Evolutionary conservation across 2,329 filamentous ascomycete species (phyloP).

Genomic region (Diaporthe sp.): DNA sequence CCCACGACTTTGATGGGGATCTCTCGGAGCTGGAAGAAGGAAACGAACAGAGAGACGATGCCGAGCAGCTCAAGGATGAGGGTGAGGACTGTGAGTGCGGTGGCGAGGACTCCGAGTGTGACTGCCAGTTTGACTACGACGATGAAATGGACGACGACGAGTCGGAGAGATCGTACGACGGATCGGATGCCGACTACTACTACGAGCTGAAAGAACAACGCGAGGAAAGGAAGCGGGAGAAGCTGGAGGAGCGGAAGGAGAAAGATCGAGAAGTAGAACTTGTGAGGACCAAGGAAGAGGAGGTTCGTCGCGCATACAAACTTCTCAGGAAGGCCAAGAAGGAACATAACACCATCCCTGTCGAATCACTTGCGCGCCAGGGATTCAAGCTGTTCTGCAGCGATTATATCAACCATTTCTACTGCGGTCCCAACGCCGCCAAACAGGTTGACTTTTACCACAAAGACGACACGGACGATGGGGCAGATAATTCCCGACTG

Average conservation of each 20-base stretch:
- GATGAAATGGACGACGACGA: not conserved
- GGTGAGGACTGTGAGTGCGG: not conserved
- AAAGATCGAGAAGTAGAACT: not conserved
- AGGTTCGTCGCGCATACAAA: not conserved
- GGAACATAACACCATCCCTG: not conserved
- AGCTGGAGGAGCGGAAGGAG: not conserved
- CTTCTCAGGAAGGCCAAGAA: not conserved
- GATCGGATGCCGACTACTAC: not conserved
- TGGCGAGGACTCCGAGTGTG: not conserved
- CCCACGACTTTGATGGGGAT: not conserved
- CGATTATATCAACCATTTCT: slow-evolving; percentile 5
- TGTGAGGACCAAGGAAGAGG: slow-evolving; percentile 9
- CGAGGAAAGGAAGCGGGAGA: not conserved
- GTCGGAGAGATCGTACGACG: slow-evolving; percentile 22
- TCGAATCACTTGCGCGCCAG: not conserved
- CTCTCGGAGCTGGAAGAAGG: not conserved
- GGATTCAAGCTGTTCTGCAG: not conserved
- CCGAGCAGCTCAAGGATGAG: too few relatives aligned
- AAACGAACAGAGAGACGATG: not conserved
- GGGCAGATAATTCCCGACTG: too few relatives aligned
- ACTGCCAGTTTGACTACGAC: not conserved
- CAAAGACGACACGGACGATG: not conserved
- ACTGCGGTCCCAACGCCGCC: not conserved
- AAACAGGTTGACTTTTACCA: not conserved
- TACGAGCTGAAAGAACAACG: slow-evolving; percentile 7